These are phyloP conservation scores for Aspergillus sp. DNA, from an alignment of 2,329 filamentous ascomycete species.

Conservation along the genomic window DNA sequence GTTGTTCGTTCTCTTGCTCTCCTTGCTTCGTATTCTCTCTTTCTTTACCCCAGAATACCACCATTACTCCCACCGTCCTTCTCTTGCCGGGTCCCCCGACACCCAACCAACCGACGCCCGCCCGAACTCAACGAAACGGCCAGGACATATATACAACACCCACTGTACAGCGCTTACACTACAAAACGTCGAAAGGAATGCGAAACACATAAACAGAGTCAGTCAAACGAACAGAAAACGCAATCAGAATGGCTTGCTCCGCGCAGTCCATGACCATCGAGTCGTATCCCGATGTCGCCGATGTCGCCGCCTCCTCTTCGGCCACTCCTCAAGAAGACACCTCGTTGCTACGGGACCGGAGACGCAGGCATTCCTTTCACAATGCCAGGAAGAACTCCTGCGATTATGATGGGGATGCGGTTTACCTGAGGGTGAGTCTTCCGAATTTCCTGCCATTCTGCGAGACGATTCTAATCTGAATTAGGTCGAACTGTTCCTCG, in stretches of 20 bases:
- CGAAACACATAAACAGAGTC: background rate
- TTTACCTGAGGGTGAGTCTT: conserved; percentile 35
- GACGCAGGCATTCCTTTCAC: conserved; percentile 42
- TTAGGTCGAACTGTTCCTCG: conserved; percentile 49
- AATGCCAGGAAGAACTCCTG: conserved; percentile 36
- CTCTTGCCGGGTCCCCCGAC: conserved; percentile 1
- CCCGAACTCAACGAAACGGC: background rate
- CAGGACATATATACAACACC: too few species aligned
- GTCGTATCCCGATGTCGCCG: conserved; percentile 23
- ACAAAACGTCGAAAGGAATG: background rate
- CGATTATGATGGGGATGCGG: conserved; percentile 40
- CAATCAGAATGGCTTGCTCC: conserved; percentile 31
- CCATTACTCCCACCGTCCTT: conserved; percentile 1
- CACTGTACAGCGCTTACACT: background rate
- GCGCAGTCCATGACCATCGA: conserved; percentile 35
- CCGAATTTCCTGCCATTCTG: background rate
- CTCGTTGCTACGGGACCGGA: conserved; percentile 31
- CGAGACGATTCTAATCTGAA: conserved; percentile 4
- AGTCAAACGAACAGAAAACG: background rate
- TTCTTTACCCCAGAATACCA: background rate
- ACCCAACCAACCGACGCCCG: conserved; percentile 2
- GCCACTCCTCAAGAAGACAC: conserved; percentile 27
- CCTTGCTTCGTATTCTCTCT: background rate
- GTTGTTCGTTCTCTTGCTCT: background rate
- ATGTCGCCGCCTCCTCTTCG: conserved; percentile 16